A percentile compares a stretch with the other conserved stretches of the same genome.
These are phyloP conservation scores for Colletotrichum cordylinicola DNA, from an alignment of 2,329 filamentous ascomycete species.

Conservation along the genomic window DNA sequence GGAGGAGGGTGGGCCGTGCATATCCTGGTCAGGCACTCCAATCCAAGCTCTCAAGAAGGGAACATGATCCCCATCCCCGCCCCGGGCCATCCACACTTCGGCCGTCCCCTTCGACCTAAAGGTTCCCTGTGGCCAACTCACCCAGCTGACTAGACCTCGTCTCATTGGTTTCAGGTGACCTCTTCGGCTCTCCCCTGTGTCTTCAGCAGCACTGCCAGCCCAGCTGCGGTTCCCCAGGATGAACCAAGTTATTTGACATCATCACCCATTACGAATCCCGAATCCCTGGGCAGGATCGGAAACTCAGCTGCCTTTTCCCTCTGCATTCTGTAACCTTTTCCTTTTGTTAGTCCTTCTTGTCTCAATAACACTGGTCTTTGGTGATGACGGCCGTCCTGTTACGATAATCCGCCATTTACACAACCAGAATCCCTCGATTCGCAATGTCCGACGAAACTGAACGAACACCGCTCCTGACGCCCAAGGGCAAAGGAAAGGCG, in stretches of 20 bases:
- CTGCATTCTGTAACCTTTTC: not conserved
- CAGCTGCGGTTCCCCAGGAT: conserved; percentile 7
- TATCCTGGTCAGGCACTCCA: conserved; percentile 9
- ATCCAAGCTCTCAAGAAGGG: not conserved
- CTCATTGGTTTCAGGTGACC: conserved; percentile 24
- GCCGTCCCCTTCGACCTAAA: not conserved
- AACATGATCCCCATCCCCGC: conserved; percentile 14
- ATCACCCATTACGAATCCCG: conserved; percentile 23
- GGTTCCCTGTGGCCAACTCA: not conserved
- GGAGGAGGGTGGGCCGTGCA: conserved; percentile 2
- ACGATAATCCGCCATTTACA: not conserved
- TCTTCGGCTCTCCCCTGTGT: not conserved
- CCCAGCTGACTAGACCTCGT: conserved; percentile 17
- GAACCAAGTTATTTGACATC: conserved; percentile 24
- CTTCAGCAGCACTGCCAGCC: conserved; percentile 2
- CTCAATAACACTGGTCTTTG: not conserved
- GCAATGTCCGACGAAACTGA: conserved; percentile 50
- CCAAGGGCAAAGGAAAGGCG: conserved; percentile 32
- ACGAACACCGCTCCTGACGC: conserved; percentile 48
- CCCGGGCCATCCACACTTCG: conserved; percentile 11
- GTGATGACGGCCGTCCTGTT: conserved; percentile 5
- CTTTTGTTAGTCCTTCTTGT: not conserved
- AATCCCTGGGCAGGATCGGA: conserved; percentile 3
- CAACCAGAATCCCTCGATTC: not conserved
- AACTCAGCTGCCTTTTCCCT: conserved; percentile 1